Conservation (phyloP, 306 rosid species). For the Ziziphus jujuba region DNA sequence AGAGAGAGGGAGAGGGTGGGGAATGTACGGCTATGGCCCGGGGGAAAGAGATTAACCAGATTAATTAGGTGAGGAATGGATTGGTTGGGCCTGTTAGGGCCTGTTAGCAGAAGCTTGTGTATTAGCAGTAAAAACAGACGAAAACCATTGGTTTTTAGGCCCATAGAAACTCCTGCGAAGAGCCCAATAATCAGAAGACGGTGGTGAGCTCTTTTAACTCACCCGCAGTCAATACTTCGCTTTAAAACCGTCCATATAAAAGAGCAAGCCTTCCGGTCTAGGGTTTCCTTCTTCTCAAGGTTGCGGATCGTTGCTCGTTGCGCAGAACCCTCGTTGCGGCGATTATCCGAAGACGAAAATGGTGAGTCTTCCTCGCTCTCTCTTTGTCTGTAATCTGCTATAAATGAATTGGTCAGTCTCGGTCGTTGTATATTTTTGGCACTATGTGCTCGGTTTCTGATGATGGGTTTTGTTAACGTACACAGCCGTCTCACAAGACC, state of each 20-base stretch:
- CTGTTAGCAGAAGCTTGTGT: no score
- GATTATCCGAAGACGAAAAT: slow-evolving; percentile 30
- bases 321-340: background rate
- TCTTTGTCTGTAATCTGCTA: background rate
- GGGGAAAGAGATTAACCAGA: no score
- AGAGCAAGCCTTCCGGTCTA: background rate
- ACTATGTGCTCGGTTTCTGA: background rate
- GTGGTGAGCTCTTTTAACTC: no score
- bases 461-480: background rate
- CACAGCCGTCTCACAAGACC: slow-evolving; percentile 89
- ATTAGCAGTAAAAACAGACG: no score
- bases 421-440: background rate
- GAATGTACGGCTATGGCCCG: no score
- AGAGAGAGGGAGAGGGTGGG: no score
- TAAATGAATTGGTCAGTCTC: background rate
- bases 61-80: no score
- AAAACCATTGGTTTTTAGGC: no score
- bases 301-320: background rate
- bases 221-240: no score
- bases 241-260: background rate
- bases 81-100: no score
- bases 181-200: no score
- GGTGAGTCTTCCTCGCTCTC: slow-evolving; percentile 27
- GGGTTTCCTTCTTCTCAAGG: slow-evolving; percentile 10
- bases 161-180: no score